These are phyloP conservation scores for Lactifluus rugatus DNA, from an alignment of 768 basidiomycete genomes.

Conservation along the genomic window DNA sequence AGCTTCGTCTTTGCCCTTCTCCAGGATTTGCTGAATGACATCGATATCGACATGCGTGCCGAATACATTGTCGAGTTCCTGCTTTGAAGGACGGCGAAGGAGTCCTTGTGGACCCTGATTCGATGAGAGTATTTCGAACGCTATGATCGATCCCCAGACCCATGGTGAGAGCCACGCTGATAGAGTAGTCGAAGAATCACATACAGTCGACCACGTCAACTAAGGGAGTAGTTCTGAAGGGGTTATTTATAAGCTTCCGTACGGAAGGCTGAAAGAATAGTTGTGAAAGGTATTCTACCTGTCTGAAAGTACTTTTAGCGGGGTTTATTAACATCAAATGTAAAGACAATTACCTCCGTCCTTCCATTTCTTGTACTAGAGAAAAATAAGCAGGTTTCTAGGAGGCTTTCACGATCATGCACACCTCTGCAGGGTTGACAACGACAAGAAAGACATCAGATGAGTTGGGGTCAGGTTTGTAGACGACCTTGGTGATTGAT, in stretches of 20 bases:
- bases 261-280: slow-evolving; percentile 40
- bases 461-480: slow-evolving; percentile 65
- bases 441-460: slow-evolving; percentile 67
- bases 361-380: slow-evolving; percentile 70
- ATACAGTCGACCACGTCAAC: slow-evolving; percentile 75
- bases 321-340: slow-evolving; percentile 16
- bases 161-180: not conserved
- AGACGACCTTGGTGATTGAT: slow-evolving; percentile 58
- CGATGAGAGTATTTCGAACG: slow-evolving; percentile 63
- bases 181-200: slow-evolving; percentile 23
- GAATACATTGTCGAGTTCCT: slow-evolving; percentile 71
- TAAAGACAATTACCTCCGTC: slow-evolving; percentile 51
- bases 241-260: not conserved
- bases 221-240: slow-evolving; percentile 53
- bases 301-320: slow-evolving; percentile 35
- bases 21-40: slow-evolving; percentile 47
- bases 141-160: slow-evolving; percentile 28
- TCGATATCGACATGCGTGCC: slow-evolving; percentile 55
- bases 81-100: slow-evolving; percentile 65
- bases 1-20: slow-evolving; percentile 51
- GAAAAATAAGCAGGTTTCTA: not conserved
- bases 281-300: slow-evolving; percentile 48
- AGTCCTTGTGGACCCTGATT: slow-evolving; percentile 71
- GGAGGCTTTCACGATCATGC: slow-evolving; percentile 17
- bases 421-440: slow-evolving; percentile 55